Base-by-base conservation (phyloP, 1,139 yeast genomes). In the Candida gigantensis region DNA sequence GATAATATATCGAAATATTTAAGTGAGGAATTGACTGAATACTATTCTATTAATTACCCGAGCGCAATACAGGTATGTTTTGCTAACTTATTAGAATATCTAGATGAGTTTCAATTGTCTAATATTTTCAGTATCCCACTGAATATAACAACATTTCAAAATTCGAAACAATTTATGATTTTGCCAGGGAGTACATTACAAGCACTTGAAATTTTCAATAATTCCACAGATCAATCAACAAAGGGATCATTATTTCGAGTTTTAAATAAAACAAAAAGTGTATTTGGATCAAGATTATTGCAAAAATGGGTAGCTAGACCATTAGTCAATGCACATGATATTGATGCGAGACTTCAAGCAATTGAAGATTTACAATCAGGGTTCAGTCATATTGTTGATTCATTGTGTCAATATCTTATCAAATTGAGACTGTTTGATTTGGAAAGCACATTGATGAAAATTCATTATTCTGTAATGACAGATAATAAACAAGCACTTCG, bases 171-270 rank as follows among this genome's bases (percentile, higher is more conserved):
- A 24, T 72, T 72, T 43, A 86, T 90, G 94, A 58, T 78, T 2
- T 58, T 92, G 21, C 82, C 86, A 27, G 77, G 84, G 2, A 79
- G 76, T 45, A 79, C 96, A 0, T 50, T 92, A 5, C 69, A 73
- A 23, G 78, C 85, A 27, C 62, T 92, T 17, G 97, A 92, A 52
- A 72, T 92, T 1, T 87, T 87, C 49, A 66, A 66, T 26, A 86
- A 86, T 50, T 63, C 72, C 2, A 78, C 92, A 0, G 79, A 80
- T 44, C 58, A 62, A 12, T 63, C 73, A 1, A 66, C 64, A 6
- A 63, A 68, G 17, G 97, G 97, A 0, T 79, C 96, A 0, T 60
- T 92, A 12, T 59, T 85, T 11, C 84, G 92, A 88, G 64, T 87
- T 2, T 53, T 92, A 44, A 86, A 90, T 55, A 90, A 84, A 45